Evolutionary conservation across 176 grass and related monocot species (phyloP).

Genomic region (Tuctoria greenei): DNA sequence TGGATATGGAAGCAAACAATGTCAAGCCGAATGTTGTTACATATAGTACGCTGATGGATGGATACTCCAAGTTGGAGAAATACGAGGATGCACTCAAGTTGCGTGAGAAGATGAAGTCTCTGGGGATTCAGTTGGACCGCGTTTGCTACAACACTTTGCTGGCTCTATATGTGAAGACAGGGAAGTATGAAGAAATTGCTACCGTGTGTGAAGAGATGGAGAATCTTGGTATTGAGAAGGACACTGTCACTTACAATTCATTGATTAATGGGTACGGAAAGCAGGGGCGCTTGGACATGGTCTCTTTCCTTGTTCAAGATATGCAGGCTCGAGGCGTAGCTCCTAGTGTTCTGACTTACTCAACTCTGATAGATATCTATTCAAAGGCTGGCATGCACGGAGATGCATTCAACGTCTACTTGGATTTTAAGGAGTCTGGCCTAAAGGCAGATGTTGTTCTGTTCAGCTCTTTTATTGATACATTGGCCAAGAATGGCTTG

Average conservation of each 20-base stretch:
- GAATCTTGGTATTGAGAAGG: slow-evolving; percentile 70
- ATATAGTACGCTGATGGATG: slow-evolving; percentile 96
- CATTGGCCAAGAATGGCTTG: slow-evolving; percentile 94
- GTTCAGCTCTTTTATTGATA: slow-evolving; percentile 98
- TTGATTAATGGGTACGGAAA: slow-evolving; percentile 97
- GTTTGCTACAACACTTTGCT: slow-evolving; percentile 98
- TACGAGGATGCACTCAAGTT: slow-evolving; percentile 83
- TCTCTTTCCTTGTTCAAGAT: slow-evolving; percentile 84
- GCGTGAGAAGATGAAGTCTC: slow-evolving; percentile 78
- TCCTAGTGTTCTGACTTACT: slow-evolving; percentile 88
- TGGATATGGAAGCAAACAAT: slow-evolving; percentile 72
- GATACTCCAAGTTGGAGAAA: slow-evolving; percentile 92
- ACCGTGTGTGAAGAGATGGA: slow-evolving; percentile 89
- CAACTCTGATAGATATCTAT: slow-evolving; percentile 96
- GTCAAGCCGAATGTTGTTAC: slow-evolving; percentile 89
- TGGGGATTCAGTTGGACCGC: slow-evolving; percentile 71
- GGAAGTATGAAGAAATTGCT: slow-evolving; percentile 81
- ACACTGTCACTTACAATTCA: slow-evolving; percentile 97
- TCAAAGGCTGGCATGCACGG: slow-evolving; percentile 94
- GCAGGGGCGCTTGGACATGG: slow-evolving; percentile 78
- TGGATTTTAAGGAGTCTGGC: slow-evolving; percentile 94
- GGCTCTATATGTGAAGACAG: slow-evolving; percentile 80
- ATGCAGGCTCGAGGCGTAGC: slow-evolving; percentile 74
- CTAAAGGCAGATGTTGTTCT: slow-evolving; percentile 93
- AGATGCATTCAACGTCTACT: slow-evolving; percentile 89